phyloP scores from a whole-genome alignment of 345 rosid genomes.

The Litchi chinensis region DNA sequence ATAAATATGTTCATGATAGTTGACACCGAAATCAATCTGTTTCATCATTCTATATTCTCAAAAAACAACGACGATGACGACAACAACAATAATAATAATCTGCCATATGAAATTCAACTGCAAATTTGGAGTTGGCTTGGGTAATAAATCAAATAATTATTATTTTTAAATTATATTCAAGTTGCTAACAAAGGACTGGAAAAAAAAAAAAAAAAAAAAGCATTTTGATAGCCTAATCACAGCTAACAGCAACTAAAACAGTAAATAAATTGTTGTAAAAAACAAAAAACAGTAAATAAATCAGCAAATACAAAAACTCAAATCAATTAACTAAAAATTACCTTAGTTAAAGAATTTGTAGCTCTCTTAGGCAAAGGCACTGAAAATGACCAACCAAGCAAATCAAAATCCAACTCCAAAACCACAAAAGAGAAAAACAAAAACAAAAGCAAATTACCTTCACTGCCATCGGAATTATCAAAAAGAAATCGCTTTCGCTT shows the following conservation, averaged over 20 bases:
- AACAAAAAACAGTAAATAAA: neutral
- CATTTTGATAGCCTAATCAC: neutral
- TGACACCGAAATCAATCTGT: neutral
- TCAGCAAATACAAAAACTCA: neutral
- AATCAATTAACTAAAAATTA: slow-evolving; percentile 20
- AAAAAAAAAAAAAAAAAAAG: neutral
- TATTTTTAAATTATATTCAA: neutral
- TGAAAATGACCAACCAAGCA: slow-evolving; percentile 18
- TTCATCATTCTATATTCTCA: neutral
- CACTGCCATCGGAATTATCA: slow-evolving; percentile 17
- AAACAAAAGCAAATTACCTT: slow-evolving; percentile 2
- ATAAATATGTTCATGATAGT: neutral
- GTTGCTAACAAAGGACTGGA: neutral
- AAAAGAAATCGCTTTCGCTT: slow-evolving; percentile 40
- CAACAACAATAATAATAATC: too few relatives aligned
- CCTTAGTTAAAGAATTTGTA: slow-evolving; percentile 32
- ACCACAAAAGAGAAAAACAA: neutral
- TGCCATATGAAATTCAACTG: neutral
- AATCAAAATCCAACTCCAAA: neutral
- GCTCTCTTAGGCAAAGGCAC: slow-evolving; percentile 27
- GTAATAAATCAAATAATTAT: neutral
- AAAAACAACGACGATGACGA: neutral
- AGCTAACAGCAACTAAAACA: neutral
- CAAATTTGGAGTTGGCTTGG: neutral
- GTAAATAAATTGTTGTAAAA: neutral